A percentile compares a stretch with the other conserved stretches of the same genome.
Conservation (phyloP, 495 filamentous ascomycete species). For the Aspergillus bridgeri region DNA sequence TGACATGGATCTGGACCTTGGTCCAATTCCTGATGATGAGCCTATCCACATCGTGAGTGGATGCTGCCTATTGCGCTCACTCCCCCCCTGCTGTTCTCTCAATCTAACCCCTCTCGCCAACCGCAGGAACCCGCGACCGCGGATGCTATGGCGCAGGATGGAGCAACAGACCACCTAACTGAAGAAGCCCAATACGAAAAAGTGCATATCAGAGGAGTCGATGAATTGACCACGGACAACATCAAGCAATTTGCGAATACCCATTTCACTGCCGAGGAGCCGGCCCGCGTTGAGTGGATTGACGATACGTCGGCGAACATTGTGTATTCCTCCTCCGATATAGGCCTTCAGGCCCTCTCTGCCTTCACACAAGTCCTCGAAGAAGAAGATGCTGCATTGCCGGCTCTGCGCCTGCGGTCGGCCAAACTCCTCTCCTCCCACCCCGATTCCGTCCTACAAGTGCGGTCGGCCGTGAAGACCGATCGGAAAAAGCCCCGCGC, state of each 20-base stretch:
- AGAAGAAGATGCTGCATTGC: conserved; percentile 39
- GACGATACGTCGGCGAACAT: conserved; percentile 90
- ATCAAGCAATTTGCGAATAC: conserved; percentile 67
- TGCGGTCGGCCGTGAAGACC: conserved; percentile 67
- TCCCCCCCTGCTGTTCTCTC: not conserved
- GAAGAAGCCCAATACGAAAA: conserved; percentile 52
- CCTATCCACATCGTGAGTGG: conserved; percentile 33
- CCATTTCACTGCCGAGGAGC: conserved; percentile 53
- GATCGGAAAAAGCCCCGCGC: conserved; percentile 80
- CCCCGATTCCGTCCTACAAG: conserved; percentile 64
- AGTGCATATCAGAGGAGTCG: conserved; percentile 78
- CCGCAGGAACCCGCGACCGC: conserved; percentile 23
- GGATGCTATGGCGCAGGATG: conserved; percentile 14
- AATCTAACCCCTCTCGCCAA: conserved; percentile 6
- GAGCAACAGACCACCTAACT: conserved; percentile 22
- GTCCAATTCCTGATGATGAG: conserved; percentile 42
- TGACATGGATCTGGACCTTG: conserved; percentile 71
- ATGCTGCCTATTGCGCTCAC: not conserved
- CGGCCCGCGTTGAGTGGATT: conserved; percentile 82
- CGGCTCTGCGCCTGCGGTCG: conserved; percentile 47
- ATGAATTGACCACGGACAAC: conserved; percentile 73
- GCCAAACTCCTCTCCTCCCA: conserved; percentile 64
- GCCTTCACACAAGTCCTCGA: conserved; percentile 51
- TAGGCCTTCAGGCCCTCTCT: conserved; percentile 68
- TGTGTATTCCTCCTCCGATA: conserved; percentile 64